Conservation (phyloP, 2,329 filamentous ascomycete species). For the Aureobasidium sp. region DNA sequence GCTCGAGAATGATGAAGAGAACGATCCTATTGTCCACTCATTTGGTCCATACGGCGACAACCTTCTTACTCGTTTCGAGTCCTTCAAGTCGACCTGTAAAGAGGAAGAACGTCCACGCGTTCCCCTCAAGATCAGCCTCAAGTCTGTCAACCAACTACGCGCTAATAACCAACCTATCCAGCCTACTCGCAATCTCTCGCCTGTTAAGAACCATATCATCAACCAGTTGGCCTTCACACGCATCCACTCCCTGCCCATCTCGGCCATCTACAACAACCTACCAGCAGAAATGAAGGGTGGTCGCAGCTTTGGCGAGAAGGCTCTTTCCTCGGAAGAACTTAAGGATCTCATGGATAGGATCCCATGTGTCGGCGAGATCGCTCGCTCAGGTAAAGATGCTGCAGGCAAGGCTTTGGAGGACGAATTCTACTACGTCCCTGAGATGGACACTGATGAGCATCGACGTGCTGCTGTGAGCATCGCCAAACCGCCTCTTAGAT, state of each 20-base stretch:
- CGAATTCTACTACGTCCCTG: conserved; percentile 94
- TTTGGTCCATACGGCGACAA: conserved; percentile 88
- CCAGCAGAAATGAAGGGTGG: conserved; percentile 46
- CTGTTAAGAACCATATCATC: conserved; percentile 75
- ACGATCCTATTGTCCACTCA: conserved; percentile 85
- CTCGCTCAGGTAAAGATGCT: conserved; percentile 87
- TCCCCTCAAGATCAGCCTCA: conserved; percentile 25
- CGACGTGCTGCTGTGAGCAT: conserved; percentile 76
- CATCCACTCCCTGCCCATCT: conserved; percentile 82
- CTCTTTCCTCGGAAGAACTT: conserved; percentile 55
- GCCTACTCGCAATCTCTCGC: conserved; percentile 29
- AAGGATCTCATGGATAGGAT: conserved; percentile 66
- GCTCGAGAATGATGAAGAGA: conserved; percentile 82
- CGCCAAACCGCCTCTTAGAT: conserved; percentile 79
- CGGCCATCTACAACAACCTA: conserved; percentile 80
- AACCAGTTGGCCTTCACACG: conserved; percentile 96
- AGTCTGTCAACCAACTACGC: conserved; percentile 20
- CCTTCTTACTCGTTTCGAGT: conserved; percentile 72
- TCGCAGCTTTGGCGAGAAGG: conserved; percentile 27
- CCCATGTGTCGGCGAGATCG: conserved; percentile 78
- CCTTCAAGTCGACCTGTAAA: conserved; percentile 53
- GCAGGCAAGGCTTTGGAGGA: conserved; percentile 89
- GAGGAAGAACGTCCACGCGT: conserved; percentile 50
- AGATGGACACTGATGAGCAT: conserved; percentile 72
- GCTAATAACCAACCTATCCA: conserved; percentile 12